Conservation (phyloP, 2,329 filamentous ascomycete genomes). For the Fulvia fulva region DNA sequence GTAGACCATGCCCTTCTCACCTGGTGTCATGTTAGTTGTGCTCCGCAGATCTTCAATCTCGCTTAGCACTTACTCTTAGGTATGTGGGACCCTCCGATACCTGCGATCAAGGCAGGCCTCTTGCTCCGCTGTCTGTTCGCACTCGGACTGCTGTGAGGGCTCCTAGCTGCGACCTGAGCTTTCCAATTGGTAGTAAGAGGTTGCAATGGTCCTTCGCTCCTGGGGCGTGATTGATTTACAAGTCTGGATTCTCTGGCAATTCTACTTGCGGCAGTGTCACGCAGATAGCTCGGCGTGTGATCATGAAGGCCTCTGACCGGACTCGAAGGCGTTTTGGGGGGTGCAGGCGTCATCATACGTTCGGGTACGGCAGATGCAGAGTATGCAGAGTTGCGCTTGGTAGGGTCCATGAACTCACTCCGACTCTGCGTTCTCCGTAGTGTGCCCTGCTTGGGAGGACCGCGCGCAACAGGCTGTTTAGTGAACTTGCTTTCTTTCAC, state of each 20-base stretch:
- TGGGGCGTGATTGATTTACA: slow-evolving; percentile 36
- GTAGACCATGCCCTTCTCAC: slow-evolving; percentile 92
- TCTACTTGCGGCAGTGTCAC: slow-evolving; percentile 63
- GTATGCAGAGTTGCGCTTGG: slow-evolving; percentile 22
- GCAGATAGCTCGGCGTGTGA: slow-evolving; percentile 59
- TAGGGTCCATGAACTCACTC: slow-evolving; percentile 28
- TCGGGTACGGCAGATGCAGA: slow-evolving; percentile 35
- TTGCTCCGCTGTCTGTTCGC: slow-evolving; percentile 46
- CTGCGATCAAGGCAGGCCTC: slow-evolving; percentile 82
- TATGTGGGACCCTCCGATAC: slow-evolving; percentile 70
- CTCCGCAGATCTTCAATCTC: slow-evolving; percentile 1
- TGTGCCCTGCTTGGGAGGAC: slow-evolving; percentile 54
- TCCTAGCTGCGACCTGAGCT: slow-evolving; percentile 49
- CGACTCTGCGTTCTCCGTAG: slow-evolving; percentile 29
- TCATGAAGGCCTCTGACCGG: slow-evolving; percentile 42
- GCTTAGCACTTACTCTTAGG: slow-evolving; percentile 65
- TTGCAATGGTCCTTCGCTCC: slow-evolving; percentile 48
- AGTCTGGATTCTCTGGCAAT: slow-evolving; percentile 58
- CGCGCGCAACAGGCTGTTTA: slow-evolving; percentile 69
- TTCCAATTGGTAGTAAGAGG: slow-evolving; percentile 59
- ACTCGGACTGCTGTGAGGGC: slow-evolving; percentile 48
- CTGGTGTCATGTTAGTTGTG: slow-evolving; percentile 41
- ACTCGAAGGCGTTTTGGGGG: slow-evolving; percentile 51
- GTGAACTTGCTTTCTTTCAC: slow-evolving; percentile 76
- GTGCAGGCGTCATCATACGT: slow-evolving; percentile 46